Conservation (phyloP, 176 grass and related monocot genomes). For the Carex parvula region DNA sequence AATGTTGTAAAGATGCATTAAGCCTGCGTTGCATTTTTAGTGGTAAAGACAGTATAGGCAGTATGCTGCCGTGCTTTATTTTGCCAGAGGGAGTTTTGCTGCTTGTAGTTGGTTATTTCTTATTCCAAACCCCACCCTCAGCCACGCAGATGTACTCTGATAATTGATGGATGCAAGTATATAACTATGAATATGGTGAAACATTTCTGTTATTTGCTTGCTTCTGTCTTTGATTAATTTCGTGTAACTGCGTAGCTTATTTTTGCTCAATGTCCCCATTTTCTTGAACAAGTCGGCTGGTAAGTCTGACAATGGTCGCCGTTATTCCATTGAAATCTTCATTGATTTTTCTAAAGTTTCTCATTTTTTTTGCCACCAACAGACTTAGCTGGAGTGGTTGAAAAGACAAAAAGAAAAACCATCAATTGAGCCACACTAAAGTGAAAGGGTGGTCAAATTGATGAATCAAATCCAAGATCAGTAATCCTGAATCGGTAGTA, state of each 20-base stretch:
- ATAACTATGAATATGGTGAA: no score
- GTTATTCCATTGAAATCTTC: not conserved
- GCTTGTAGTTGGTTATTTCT: no score
- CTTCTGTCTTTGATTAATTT: no score
- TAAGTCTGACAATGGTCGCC: not conserved
- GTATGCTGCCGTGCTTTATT: not conserved
- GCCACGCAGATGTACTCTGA: no score
- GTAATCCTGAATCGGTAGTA: no score
- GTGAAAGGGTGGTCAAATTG: not conserved
- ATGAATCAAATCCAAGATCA: no score
- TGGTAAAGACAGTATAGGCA: not conserved
- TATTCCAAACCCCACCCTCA: no score
- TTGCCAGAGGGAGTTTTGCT: not conserved
- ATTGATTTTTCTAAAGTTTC: not conserved
- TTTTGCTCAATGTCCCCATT: no score
- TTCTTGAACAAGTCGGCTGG: not conserved
- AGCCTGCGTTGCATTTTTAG: not conserved
- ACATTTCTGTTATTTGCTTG: no score
- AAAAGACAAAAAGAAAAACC: not conserved
- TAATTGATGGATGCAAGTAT: no score
- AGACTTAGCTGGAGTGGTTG: not conserved
- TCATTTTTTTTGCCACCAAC: not conserved
- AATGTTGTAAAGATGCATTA: not conserved
- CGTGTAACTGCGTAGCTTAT: no score
- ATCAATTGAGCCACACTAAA: not conserved